A percentile compares a stretch with the other conserved stretches of the same genome.
Conservation (phyloP, 176 grass and related monocot genomes). For the Oryza brachyantha region DNA sequence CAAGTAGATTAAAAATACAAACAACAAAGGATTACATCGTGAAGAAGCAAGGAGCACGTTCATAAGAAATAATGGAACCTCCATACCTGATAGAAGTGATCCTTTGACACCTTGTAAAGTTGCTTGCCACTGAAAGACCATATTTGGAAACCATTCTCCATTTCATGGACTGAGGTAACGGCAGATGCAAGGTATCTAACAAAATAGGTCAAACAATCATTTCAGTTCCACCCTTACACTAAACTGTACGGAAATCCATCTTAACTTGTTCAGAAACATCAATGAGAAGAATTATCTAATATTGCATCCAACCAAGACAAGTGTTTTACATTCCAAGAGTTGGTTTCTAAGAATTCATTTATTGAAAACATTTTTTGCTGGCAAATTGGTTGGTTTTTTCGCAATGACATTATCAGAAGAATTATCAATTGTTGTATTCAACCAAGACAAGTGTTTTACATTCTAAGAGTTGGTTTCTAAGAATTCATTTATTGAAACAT, state of each 20-base stretch:
- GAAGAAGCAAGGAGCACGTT: background rate
- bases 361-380: background rate
- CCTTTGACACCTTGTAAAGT: conserved; percentile 85
- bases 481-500: background rate
- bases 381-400: background rate
- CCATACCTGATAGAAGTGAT: conserved; percentile 91
- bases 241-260: background rate
- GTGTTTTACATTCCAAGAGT: background rate
- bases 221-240: background rate
- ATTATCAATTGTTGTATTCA: background rate
- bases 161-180: conserved; percentile 91
- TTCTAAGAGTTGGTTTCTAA: background rate
- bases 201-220: background rate
- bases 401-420: too few relatives aligned
- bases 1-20: conserved; percentile 13
- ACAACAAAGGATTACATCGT: background rate
- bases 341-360: background rate
- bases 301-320: background rate
- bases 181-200: conserved; percentile 71
- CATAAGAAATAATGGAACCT: background rate
- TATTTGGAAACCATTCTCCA: conserved; percentile 90
- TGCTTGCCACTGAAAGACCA: conserved; percentile 87
- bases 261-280: background rate
- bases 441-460: background rate
- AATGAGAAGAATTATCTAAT: background rate